Evolutionary conservation across 177 flowering plant species (phyloP).

Genomic region (Vitis hybrid): DNA sequence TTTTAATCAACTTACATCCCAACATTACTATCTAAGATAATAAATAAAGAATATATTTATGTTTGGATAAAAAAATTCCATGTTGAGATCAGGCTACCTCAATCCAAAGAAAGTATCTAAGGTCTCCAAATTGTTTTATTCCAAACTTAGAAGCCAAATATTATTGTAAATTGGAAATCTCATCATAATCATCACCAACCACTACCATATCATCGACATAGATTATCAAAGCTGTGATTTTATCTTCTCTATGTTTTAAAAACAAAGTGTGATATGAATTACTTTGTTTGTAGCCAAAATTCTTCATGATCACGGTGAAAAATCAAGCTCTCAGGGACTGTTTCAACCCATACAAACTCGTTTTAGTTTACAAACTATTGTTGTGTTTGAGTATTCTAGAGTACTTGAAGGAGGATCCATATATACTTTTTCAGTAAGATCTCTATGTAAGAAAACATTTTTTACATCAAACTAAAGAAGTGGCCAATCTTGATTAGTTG

Average conservation of each 20-base stretch:
- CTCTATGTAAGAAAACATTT: no score
- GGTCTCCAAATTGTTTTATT: background rate
- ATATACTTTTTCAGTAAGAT: background rate
- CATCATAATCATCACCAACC: constrained; percentile 1
- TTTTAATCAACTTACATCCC: background rate
- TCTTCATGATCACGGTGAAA: background rate
- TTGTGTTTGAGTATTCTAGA: no score
- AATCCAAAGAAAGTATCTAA: background rate
- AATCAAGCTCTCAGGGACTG: background rate
- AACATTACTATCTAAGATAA: background rate
- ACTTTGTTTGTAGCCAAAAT: constrained; percentile 4
- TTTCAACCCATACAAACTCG: background rate
- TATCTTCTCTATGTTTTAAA: background rate
- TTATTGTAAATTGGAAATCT: constrained; percentile 1
- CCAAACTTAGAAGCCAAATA: constrained; percentile 4
- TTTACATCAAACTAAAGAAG: no score
- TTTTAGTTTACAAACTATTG: constrained; percentile 4
- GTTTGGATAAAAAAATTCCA: background rate
- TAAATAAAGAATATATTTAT: background rate
- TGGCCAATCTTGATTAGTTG: background rate
- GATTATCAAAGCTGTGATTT: background rate
- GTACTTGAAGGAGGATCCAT: background rate
- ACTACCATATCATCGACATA: constrained; percentile 4
- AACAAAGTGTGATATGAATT: constrained; percentile 2
- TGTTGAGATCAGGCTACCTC: no score